phyloP scores from a whole-genome alignment of 2,329 filamentous ascomycete genomes.

The Diaporthe vexans region DNA sequence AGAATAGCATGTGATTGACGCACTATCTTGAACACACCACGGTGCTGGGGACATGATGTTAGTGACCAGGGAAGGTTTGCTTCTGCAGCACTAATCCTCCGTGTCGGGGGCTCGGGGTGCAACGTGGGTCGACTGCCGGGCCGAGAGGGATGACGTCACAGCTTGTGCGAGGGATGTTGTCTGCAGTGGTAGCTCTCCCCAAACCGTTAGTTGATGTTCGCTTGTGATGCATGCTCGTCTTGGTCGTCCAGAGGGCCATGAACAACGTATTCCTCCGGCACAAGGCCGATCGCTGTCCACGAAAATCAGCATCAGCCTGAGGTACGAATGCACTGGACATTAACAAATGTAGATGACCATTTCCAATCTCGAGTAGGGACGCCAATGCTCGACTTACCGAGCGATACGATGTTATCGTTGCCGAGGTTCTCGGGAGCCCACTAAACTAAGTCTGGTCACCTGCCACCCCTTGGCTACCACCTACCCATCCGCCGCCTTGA shows the following conservation, averaged over 20 bases:
- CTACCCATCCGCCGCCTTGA: neutral
- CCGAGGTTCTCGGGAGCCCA: slow-evolving; percentile 37
- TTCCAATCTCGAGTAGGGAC: neutral
- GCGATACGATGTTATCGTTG: slow-evolving; percentile 26
- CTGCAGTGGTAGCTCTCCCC: slow-evolving; percentile 6
- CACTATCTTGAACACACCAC: neutral
- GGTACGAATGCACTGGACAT: neutral
- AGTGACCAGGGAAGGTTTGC: neutral
- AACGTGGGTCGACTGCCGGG: slow-evolving; percentile 11
- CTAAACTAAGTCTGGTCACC: slow-evolving; percentile 28
- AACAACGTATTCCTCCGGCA: neutral
- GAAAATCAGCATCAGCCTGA: neutral
- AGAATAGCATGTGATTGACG: slow-evolving; percentile 24
- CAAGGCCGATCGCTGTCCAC: neutral
- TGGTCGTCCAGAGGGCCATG: neutral
- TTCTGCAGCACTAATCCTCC: neutral
- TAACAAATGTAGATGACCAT: neutral
- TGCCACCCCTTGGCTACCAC: slow-evolving; percentile 14
- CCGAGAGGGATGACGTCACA: slow-evolving; percentile 28
- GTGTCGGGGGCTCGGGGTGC: neutral
- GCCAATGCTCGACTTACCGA: neutral
- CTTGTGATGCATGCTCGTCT: neutral
- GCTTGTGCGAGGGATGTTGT: neutral
- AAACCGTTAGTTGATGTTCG: neutral
- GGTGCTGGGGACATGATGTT: neutral